Base-by-base conservation (phyloP, 1,284 basidiomycete genomes). In the Malassezia obtusa region DNA sequence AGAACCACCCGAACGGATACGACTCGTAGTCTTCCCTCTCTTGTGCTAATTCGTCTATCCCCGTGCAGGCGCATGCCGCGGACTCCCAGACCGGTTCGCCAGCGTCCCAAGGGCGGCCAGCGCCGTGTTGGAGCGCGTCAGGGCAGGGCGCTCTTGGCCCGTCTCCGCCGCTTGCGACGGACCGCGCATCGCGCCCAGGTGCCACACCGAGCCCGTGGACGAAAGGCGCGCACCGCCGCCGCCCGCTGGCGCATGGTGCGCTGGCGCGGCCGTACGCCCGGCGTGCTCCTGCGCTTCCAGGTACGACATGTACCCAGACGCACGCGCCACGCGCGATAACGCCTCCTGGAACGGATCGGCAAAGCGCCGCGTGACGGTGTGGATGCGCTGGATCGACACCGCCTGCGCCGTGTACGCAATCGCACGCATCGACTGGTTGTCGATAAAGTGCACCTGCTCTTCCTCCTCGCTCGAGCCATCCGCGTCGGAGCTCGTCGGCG, bases 1-100 rank as follows among this genome's bases (percentile, higher is more conserved):
- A 66, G 56, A 72, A 75, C 52, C 75, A 77, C 63, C 76, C 76
- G 19, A 63, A 76, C 50, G 76, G 75, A 36, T 75, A 73, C 60
- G 64, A 53, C 32, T 47, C 43, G 17, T 45, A 45, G 43, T 17
- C 41, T 19, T 26, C 15, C 36, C 10, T 32, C 11, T 30, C 31
- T 45, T 14, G 5, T 28, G 31, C 12, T 9, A n/a, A 43, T 28
- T 43, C 25, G 25, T 11, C 40, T 43, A 39, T 12, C 12, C 17
- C 19, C 38, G 38, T 22, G 38, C 19, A 21, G 38, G 38, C 6
- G 38, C 25, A 11, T 12, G 40, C 6, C 40, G 40, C 24, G 40
- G 40, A 43, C 40, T 43, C 14, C 28, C 19, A 4, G 40, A 14
- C 15, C 24, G 40, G 15, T 19, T 7, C 14, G 31, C 45, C 25